Base-by-base conservation (phyloP, 2,329 filamentous ascomycete species). In the Coniochaeta sp. region DNA sequence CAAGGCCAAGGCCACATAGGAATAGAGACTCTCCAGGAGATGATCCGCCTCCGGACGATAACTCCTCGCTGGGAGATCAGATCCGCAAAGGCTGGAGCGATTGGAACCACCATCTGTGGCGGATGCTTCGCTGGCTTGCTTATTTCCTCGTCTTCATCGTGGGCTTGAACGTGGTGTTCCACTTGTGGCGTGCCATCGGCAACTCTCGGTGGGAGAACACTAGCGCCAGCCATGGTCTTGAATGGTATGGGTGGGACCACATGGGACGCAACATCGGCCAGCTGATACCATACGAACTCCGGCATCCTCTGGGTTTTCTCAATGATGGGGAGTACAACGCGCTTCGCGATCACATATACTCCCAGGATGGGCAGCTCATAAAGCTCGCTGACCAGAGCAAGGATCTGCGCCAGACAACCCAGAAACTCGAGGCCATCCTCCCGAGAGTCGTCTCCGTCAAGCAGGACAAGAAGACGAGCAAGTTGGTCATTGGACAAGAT, bases 371-470 rank as follows among this genome's bases (percentile, higher is more conserved):
- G 26, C 59, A 63, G 42, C 63, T 76, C 4, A 63, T 68, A 7
- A 59, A 65, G 5, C 58, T 77, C 54, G 67, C 68, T 22, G 65
- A 69, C 6, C 65, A 71, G 3, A 62, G 62, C 34, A 69, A 71
- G 10, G 65, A 76, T 1, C 75, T 80, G 22, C 67, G 74, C 0
- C 68, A 67, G 2, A 72, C 76, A 0, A 65, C 80, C 5, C 65
- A 76, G 16, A 75, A 76, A 36, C 67, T 89, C 2, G 68, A 80
- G 55, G 65, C 73, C 0, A 72, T 81, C 4, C 71, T 90, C 3
- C 88, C 88, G 0, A 76, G 80, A 14, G 65, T 81, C 10, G 74
- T 90, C 4, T 80, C 82, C 61, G 79, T 89, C 64, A 76, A 80
- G 16, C 76, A 78, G 8, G 74, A 80, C 60, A 71, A 74, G 36